Evolutionary conservation across 2,329 filamentous ascomycete species (phyloP).

Genomic region (Stemphylium vesicarium): DNA sequence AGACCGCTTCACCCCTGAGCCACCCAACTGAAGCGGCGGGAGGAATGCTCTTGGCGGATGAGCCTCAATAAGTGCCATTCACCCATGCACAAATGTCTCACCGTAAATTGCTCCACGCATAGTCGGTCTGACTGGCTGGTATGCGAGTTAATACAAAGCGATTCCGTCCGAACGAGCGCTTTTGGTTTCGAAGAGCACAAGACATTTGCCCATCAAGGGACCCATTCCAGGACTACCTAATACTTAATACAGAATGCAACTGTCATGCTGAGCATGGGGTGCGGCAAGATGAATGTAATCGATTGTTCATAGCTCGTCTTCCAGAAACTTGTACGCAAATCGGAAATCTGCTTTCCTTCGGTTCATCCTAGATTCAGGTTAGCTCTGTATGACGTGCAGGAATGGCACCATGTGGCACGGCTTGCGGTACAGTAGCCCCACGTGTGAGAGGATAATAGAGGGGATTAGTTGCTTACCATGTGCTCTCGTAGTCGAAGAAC

Average conservation of each 20-base stretch:
- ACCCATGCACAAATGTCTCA: slow-evolving; percentile 23
- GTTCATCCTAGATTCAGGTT: slow-evolving; percentile 80
- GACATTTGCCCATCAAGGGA: slow-evolving; percentile 26
- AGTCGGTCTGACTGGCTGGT: slow-evolving; percentile 2
- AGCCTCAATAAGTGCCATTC: slow-evolving; percentile 19
- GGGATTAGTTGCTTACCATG: slow-evolving; percentile 69
- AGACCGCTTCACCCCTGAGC: slow-evolving; percentile 9
- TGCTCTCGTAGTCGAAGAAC: slow-evolving; percentile 99
- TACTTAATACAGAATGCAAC: slow-evolving; percentile 41
- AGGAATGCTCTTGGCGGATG: slow-evolving; percentile 13
- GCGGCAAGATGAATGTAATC: slow-evolving; percentile 3
- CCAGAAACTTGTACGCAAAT: slow-evolving; percentile 96
- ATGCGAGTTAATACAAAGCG: slow-evolving; percentile 4
- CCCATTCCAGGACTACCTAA: slow-evolving; percentile 43
- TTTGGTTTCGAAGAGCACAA: slow-evolving; percentile 25
- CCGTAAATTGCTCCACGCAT: slow-evolving; percentile 14
- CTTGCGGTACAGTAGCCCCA: slow-evolving; percentile 4
- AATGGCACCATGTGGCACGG: slow-evolving; percentile 9
- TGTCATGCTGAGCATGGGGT: slow-evolving; percentile 14
- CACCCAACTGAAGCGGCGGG: slow-evolving; percentile 9
- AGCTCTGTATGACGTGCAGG: slow-evolving; percentile 27
- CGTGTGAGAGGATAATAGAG: slow-evolving; percentile 3
- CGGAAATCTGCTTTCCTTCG: slow-evolving; percentile 97
- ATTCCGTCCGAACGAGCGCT: slow-evolving; percentile 6
- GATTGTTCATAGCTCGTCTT: slow-evolving; percentile 76